These are phyloP conservation scores for Dalechampia spathulata DNA, from an alignment of 441 rosid species.

Conservation along the genomic window DNA sequence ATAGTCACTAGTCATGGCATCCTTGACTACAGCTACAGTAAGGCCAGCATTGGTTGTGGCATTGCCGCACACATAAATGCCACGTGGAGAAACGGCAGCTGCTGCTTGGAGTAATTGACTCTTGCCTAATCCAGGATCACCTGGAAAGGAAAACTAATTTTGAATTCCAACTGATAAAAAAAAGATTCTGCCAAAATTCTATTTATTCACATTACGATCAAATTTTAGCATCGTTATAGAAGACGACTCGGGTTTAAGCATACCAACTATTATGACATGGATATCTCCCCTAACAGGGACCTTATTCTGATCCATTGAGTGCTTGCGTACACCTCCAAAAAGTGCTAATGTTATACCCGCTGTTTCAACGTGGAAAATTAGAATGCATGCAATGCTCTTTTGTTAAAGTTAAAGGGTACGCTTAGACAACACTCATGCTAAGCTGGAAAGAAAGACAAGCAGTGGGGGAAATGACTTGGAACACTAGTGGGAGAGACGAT, in stretches of 20 bases:
- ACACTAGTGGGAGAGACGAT: not conserved
- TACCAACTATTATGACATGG: conserved; percentile 97
- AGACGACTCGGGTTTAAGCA: conserved; percentile 19
- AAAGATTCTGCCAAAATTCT: not conserved
- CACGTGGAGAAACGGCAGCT: conserved; percentile 90
- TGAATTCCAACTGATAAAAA: not conserved
- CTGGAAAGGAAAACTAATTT: conserved; percentile 27
- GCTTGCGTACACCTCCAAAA: conserved; percentile 96
- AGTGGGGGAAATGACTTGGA: not conserved
- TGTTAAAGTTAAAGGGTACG: conserved; percentile 7
- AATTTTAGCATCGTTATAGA: not conserved
- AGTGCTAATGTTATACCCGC: conserved; percentile 92
- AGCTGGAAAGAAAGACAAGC: conserved; percentile 3
- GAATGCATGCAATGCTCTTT: conserved; percentile 8
- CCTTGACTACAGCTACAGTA: conserved; percentile 97
- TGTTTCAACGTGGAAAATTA: conserved; percentile 29
- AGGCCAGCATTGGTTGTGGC: conserved; percentile 97
- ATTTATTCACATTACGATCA: not conserved
- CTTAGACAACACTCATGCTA: not conserved
- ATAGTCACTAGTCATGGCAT: conserved; percentile 84
- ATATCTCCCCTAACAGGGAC: conserved; percentile 99
- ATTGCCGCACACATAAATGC: conserved; percentile 97
- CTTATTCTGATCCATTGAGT: conserved; percentile 80
- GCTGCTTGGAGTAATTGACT: conserved; percentile 99
- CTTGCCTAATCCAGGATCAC: conserved; percentile 99